Evolutionary conservation across 768 basidiomycete species (phyloP), one percentile per base, ranked within the genome.

Genomic region (Tulasnella sp.): DNA sequence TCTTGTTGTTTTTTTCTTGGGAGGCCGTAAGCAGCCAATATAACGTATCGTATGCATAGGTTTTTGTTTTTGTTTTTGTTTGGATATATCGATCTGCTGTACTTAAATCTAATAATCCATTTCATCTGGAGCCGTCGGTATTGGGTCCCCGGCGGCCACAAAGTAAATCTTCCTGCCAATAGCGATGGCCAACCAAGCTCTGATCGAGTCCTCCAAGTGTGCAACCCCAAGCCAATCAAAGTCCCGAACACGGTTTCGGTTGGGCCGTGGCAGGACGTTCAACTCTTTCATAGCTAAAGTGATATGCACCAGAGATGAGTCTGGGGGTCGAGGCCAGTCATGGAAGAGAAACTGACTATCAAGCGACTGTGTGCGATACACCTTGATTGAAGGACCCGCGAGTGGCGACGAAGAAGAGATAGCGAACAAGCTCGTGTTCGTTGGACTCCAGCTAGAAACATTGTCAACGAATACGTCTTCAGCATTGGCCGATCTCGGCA

Each of bases 381-480:
- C 75, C 65, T 87, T 78, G 41, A 91, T 74, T 29, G 78, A 70
- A 27, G 86, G 87, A 57, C 85, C 87, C 61, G 74, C 78, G 34
- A 70, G 68, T 9, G 80, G 74, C 2, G 78, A 78, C 65, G 77
- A 75, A 4, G 82, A 76, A 7, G 85, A 82, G 55, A 89, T 80
- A 41, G 84, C 88, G 70, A 91, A 91, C 65, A 83, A 83, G 55
- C 85, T 82, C 9, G 85, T 77, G 68, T 79, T 80, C 15, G 85
- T 84, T 22, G 77, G 81, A 64, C 83, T 88, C 88, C 88, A 90
- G 50, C 87, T 89, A 44, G 25, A 59, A 60, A 8, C 41, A 12
- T 30, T n/a, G n/a, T 22, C 8, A n/a, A 15, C 22, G 34, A 43
- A 34, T 43, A 31, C 27, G 2, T 11, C 15, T 15, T 21, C 29